Conservation (phyloP, 139 green algal species). For the Coelastrella sp. region DNA sequence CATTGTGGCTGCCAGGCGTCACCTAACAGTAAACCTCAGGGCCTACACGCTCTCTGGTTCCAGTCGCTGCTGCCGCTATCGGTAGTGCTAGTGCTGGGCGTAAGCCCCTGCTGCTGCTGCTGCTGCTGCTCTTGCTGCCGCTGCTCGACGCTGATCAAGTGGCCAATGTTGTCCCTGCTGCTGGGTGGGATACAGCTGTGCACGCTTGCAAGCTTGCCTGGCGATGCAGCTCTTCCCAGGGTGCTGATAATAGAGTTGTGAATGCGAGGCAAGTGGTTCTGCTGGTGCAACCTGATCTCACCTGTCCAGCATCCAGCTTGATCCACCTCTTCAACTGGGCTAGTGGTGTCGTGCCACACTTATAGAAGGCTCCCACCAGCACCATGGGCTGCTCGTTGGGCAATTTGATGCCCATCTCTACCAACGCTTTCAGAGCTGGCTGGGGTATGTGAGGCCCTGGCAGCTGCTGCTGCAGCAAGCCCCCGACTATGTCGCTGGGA, state of each 20-base stretch:
- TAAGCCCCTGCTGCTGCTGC: neutral
- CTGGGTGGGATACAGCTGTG: too few relatives aligned
- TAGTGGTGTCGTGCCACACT: conserved; percentile 27
- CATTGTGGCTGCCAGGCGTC: too few relatives aligned
- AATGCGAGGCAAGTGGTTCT: too few relatives aligned
- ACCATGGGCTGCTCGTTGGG: conserved; percentile 46
- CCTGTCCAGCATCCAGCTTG: conserved; percentile 49
- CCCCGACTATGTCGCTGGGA: neutral
- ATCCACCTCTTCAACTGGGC: conserved; percentile 55
- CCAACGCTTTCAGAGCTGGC: conserved; percentile 5
- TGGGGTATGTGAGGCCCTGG: conserved; percentile 42
- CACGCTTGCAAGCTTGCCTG: too few relatives aligned
- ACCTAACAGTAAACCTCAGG: too few relatives aligned
- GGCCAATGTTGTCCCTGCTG: too few relatives aligned
- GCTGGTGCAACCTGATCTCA: conserved; percentile 33
- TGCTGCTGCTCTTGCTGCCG: neutral
- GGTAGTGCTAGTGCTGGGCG: too few relatives aligned
- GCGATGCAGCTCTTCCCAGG: too few relatives aligned
- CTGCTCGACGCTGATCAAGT: too few relatives aligned
- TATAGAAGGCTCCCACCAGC: conserved; percentile 61
- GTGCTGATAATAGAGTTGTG: too few relatives aligned
- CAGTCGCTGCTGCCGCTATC: too few relatives aligned
- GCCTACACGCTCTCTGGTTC: too few relatives aligned
- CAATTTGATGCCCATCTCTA: conserved; percentile 48
- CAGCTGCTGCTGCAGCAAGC: neutral